Evolutionary conservation across 2,329 filamentous ascomycete species (phyloP).

Genomic region (Aspergillus fijiensis): DNA sequence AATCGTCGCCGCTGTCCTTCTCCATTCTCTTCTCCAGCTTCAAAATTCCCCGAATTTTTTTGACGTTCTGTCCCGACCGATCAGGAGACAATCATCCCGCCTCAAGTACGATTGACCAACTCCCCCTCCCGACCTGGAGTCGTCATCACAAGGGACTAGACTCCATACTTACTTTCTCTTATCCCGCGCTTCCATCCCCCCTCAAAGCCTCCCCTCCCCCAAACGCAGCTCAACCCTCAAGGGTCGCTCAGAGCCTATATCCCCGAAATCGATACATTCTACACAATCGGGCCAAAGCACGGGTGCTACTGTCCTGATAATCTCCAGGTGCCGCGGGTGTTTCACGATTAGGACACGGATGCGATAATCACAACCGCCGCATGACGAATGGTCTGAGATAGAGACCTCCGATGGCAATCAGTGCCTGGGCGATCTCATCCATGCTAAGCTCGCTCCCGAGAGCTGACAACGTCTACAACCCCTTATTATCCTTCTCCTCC

Average conservation of each 20-base stretch:
- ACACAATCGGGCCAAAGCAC: conserved; percentile 1
- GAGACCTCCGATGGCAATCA: conserved; percentile 37
- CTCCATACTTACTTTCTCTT: conserved; percentile 8
- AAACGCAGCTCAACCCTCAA: neutral
- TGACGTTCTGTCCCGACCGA: neutral
- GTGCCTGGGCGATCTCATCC: conserved; percentile 33
- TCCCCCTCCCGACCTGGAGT: conserved; percentile 2
- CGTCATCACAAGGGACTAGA: conserved; percentile 8
- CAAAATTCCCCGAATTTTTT: neutral
- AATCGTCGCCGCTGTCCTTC: neutral
- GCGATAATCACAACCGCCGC: conserved; percentile 24
- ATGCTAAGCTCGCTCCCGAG: conserved; percentile 21
- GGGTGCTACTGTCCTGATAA: neutral
- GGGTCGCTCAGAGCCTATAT: neutral
- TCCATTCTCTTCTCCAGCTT: neutral
- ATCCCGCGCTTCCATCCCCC: conserved; percentile 2
- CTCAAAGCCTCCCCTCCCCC: neutral
- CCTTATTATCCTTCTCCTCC: conserved; percentile 16
- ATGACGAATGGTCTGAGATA: conserved; percentile 40
- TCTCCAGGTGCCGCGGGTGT: neutral
- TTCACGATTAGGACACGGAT: conserved; percentile 21
- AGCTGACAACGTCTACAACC: conserved; percentile 22
- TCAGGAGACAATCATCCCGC: conserved; percentile 2
- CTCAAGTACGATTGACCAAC: conserved; percentile 1
- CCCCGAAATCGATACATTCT: neutral